A percentile compares a stretch with the other conserved stretches of the same genome.
These are phyloP conservation scores for Dendrobium chrysotoxum DNA, from an alignment of 106 monocot species.

Conservation along the genomic window DNA sequence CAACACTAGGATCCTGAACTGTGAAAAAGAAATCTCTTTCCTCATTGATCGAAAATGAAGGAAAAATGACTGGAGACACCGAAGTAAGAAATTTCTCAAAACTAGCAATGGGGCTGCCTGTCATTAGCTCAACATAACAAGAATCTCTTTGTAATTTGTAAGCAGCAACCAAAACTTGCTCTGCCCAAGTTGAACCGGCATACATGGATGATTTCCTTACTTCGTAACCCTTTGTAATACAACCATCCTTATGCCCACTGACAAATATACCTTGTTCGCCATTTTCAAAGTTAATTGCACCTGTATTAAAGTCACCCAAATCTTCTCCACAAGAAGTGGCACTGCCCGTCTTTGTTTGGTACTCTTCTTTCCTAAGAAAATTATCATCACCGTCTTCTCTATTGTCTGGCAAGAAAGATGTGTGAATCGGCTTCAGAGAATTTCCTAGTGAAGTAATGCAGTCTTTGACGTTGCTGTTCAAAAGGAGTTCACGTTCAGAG, in stretches of 20 bases:
- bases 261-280: background rate
- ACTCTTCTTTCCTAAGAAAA: background rate
- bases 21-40: background rate
- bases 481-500: constrained; percentile 10
- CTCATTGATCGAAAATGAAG: background rate
- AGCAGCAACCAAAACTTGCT: constrained; percentile 12
- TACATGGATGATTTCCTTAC: background rate
- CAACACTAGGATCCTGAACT: constrained; percentile 1
- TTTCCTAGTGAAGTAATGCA: background rate
- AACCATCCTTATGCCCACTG: background rate
- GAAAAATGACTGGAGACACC: constrained; percentile 20
- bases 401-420: background rate
- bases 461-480: background rate
- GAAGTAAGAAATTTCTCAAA: constrained; percentile 27
- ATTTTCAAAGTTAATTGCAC: background rate
- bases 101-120: constrained; percentile 23
- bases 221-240: background rate
- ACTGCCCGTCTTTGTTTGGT: background rate
- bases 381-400: background rate
- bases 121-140: constrained; percentile 9
- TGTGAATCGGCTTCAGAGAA: constrained; percentile 7
- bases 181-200: constrained; percentile 10
- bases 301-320: background rate
- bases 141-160: constrained; percentile 17
- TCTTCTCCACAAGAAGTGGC: background rate